Evolutionary conservation across 495 filamentous ascomycete species (phyloP), one percentile per base, ranked within the genome.

Genomic region (Chaetomium tenue): DNA sequence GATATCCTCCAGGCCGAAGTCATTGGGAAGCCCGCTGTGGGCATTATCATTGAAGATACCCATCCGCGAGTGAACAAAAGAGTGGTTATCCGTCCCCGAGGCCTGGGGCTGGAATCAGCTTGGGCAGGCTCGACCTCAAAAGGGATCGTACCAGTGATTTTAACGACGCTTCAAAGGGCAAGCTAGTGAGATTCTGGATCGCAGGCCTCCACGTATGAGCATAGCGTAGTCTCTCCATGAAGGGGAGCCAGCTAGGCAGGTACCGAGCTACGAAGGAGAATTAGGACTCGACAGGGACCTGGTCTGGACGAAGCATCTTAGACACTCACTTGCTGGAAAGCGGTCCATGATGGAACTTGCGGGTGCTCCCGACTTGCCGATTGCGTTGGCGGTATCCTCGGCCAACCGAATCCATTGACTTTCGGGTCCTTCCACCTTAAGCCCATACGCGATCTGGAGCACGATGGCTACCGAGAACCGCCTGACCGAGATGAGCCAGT

Each of bases 311-410:
- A n/a, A 47, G 5, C 30, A 33, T 33, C 25, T 39, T n/a, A n/a
- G 22, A 1, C 20, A 70, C 73, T 58, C 63, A 75, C 73, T 72
- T 7, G 64, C 55, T 0, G 79, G 80, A 47, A 82, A 77, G 20
- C 71, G 75, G 55, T 83, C 81, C 64, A 82, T 77, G 26, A 82
- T 73, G 0, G 77, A 80, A 28, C 74, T 76, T 5, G 68, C 80
- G 0, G 79, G 81, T 0, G 77, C 73, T 0, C 81, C 81, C 12
- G 78, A 76, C 42, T 81, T 76, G 0, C 73, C 76, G 11, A 76
- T 72, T 0, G 80, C 80, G 44, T 75, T 67, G 50, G 75, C 69
- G 9, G 78, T 74, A 52, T 82, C 76, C 37, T 77, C 72, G 6
- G 80, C 78, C 46, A 82, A 69, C 44, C 78, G 68, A 28, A 83